Evolutionary conservation across 1,284 basidiomycete genomes (phyloP).

Genomic region (Moesziomyces antarcticus): DNA sequence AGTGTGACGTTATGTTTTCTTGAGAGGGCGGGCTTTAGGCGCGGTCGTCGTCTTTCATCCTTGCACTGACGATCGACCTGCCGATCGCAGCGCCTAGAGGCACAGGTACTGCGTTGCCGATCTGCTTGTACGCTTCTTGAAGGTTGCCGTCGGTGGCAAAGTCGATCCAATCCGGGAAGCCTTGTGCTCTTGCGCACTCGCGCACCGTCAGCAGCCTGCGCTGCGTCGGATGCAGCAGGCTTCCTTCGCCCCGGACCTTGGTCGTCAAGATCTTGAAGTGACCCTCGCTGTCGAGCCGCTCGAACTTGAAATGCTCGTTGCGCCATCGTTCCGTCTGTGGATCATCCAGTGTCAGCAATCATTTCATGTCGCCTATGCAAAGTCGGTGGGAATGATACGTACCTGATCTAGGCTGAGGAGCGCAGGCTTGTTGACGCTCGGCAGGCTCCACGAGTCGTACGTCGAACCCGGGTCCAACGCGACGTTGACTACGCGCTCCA

Average conservation of each 20-base stretch:
- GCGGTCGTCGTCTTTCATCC: constrained; percentile 7
- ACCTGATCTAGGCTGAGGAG: constrained; percentile 7
- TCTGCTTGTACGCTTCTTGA: constrained; percentile 31
- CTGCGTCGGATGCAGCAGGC: constrained; percentile 36
- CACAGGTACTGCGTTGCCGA: constrained; percentile 41
- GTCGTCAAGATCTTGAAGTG: constrained; percentile 28
- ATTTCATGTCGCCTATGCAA: too few species aligned
- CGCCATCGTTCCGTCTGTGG: neutral
- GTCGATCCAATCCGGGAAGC: constrained; percentile 38
- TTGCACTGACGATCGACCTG: constrained; percentile 13
- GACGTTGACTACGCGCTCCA: constrained; percentile 41
- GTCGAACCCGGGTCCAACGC: constrained; percentile 20
- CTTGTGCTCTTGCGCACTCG: constrained; percentile 41
- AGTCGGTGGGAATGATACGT: neutral
- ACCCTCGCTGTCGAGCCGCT: constrained; percentile 10
- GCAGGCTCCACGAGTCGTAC: constrained; percentile 23
- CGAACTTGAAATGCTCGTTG: constrained; percentile 9
- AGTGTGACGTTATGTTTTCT: too few species aligned
- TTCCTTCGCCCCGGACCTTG: neutral
- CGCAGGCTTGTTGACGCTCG: constrained; percentile 20
- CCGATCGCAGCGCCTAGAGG: constrained; percentile 26
- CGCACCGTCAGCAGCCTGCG: constrained; percentile 36
- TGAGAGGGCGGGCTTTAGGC: too few species aligned
- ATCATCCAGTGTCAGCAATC: too few species aligned
- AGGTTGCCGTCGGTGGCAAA: constrained; percentile 22